These are phyloP conservation scores for Aspergillus niger DNA, from an alignment of 2,329 filamentous ascomycete species.

Conservation along the genomic window DNA sequence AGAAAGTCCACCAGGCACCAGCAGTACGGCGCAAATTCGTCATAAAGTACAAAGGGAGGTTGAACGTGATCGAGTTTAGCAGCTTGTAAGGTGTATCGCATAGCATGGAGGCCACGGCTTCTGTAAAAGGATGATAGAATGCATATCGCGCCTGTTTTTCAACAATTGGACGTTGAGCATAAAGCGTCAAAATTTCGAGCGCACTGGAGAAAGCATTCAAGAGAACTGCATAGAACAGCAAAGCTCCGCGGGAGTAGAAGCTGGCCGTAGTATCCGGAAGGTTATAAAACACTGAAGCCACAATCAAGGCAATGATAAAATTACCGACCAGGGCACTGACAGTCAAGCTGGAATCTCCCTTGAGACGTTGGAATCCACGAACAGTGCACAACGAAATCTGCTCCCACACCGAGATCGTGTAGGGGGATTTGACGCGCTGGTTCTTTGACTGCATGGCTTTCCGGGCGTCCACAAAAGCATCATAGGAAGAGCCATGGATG, in stretches of 20 bases:
- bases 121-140: constrained; percentile 21
- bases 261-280: constrained; percentile 63
- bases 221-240: constrained; percentile 81
- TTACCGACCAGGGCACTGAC: constrained; percentile 66
- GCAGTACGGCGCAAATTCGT: constrained; percentile 72
- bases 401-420: constrained; percentile 72
- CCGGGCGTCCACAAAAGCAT: constrained; percentile 39
- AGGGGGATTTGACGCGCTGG: constrained; percentile 69
- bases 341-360: constrained; percentile 72
- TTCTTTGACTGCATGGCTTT: constrained; percentile 39
- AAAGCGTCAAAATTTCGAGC: constrained; percentile 55
- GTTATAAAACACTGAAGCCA: constrained; percentile 78
- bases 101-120: constrained; percentile 9
- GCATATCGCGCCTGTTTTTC: constrained; percentile 21
- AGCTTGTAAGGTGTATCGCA: constrained; percentile 70
- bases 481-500: constrained; percentile 37
- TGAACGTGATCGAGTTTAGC: constrained; percentile 71
- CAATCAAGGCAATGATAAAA: constrained; percentile 70
- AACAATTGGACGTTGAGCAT: constrained; percentile 19
- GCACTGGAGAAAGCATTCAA: constrained; percentile 79
- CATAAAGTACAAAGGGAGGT: constrained; percentile 80
- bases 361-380: constrained; percentile 73
- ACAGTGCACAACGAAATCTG: constrained; percentile 76
- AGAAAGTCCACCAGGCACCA: constrained; percentile 79
- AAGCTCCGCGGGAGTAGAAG: constrained; percentile 73